These are phyloP conservation scores for Pleurotus pulmonarius DNA, from an alignment of 768 basidiomycete genomes.

Conservation along the genomic window DNA sequence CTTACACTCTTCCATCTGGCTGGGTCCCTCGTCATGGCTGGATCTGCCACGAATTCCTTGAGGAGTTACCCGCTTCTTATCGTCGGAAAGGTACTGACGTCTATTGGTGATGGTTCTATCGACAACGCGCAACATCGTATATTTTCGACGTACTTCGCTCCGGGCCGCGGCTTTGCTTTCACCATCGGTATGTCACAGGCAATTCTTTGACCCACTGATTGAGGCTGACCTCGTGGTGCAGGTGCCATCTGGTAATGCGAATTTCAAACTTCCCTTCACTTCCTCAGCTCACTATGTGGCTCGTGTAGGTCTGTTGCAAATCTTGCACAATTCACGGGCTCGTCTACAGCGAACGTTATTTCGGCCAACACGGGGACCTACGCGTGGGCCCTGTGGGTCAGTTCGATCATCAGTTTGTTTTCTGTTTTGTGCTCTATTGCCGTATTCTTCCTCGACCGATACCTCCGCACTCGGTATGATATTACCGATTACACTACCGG, in stretches of 20 bases:
- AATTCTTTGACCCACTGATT: not conserved
- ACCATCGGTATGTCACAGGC: conserved; percentile 24
- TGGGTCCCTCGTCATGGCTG: conserved; percentile 33
- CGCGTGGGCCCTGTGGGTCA: conserved; percentile 40
- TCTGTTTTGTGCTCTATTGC: conserved; percentile 32
- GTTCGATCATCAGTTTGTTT: conserved; percentile 31
- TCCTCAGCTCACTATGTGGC: not conserved
- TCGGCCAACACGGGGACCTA: conserved; percentile 31
- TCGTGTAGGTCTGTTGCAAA: conserved; percentile 30
- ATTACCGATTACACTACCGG: conserved; percentile 33
- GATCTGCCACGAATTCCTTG: conserved; percentile 32
- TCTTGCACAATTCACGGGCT: conserved; percentile 36
- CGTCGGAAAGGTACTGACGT: conserved; percentile 35
- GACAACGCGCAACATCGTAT: conserved; percentile 42
- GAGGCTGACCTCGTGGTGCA: conserved; percentile 10
- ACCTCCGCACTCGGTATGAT: conserved; percentile 28
- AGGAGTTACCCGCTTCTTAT: conserved; percentile 36
- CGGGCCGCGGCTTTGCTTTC: conserved; percentile 35
- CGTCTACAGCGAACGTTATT: conserved; percentile 38
- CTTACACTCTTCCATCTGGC: conserved; percentile 32
- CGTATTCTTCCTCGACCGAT: conserved; percentile 33
- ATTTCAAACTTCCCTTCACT: not conserved
- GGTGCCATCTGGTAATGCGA: conserved; percentile 27
- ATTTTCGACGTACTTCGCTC: conserved; percentile 39
- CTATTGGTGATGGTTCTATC: conserved; percentile 35